Percentiles rank a stretch among this genome's conserved stretches.
phyloP scores from a whole-genome alignment of 768 basidiomycete genomes.

The Rossbeevera mucosa region DNA sequence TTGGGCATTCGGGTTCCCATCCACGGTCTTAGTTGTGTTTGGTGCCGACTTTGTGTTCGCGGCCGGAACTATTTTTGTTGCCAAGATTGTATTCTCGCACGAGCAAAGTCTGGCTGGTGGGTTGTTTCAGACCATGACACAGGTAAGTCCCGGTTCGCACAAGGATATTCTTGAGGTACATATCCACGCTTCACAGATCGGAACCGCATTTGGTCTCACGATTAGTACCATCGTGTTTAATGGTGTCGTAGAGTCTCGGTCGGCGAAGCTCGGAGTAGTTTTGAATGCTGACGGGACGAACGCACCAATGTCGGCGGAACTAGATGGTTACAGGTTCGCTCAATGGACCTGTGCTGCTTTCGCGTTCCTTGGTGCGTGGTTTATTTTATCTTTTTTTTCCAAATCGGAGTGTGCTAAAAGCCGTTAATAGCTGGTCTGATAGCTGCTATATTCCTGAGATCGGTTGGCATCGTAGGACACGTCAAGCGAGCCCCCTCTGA shows the following conservation, averaged over 20 bases:
- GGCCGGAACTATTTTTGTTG: conserved; percentile 68
- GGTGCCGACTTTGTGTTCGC: conserved; percentile 79
- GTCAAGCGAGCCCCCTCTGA: conserved; percentile 16
- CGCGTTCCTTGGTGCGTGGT: conserved; percentile 46
- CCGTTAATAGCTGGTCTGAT: conserved; percentile 27
- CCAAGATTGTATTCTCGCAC: conserved; percentile 57
- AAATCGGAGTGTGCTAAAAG: not conserved
- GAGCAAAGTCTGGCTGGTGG: conserved; percentile 77
- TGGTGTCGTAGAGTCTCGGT: conserved; percentile 36
- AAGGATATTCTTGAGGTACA: not conserved
- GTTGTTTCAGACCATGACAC: conserved; percentile 74
- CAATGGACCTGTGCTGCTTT: conserved; percentile 65
- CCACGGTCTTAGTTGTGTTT: conserved; percentile 58
- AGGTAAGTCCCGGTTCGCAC: conserved; percentile 37
- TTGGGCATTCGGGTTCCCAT: conserved; percentile 76
- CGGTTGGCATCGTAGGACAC: conserved; percentile 40
- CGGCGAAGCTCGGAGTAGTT: conserved; percentile 30
- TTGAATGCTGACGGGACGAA: conserved; percentile 25
- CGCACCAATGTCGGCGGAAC: conserved; percentile 34
- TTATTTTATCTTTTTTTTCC: not conserved
- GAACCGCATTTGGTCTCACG: conserved; percentile 65
- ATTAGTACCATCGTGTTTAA: conserved; percentile 71
- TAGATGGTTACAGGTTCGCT: conserved; percentile 57
- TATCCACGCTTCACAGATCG: conserved; percentile 40
- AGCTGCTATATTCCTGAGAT: conserved; percentile 35